Percentiles rank a stretch among this genome's conserved stretches.
Evolutionary conservation across 1,139 yeast genomes (phyloP).

Genomic region (Candida sp.): DNA sequence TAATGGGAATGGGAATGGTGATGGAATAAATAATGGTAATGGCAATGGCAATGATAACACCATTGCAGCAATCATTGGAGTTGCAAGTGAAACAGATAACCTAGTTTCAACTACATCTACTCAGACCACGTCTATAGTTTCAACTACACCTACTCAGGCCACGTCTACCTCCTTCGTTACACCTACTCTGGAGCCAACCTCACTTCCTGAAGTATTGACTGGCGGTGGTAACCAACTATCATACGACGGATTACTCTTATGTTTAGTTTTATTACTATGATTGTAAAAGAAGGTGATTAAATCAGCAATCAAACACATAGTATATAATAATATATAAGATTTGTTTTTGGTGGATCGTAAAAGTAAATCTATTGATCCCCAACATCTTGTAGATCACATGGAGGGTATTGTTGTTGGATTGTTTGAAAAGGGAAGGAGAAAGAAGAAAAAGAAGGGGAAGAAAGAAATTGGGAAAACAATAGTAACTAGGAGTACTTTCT

Average conservation of each 20-base stretch:
- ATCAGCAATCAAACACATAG: background rate
- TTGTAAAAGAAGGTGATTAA: background rate
- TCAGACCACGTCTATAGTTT: too few species aligned
- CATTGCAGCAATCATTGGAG: background rate
- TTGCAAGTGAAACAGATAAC: background rate
- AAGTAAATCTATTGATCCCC: too few species aligned
- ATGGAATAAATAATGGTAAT: background rate
- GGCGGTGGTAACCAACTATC: background rate
- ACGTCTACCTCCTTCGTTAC: background rate
- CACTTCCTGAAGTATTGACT: background rate
- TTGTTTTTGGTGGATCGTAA: too few species aligned
- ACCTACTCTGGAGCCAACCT: background rate
- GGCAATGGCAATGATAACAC: background rate
- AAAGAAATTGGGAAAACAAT: too few species aligned
- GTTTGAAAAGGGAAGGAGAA: too few species aligned
- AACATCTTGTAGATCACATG: too few species aligned
- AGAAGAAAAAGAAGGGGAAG: too few species aligned
- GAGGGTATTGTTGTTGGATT: too few species aligned
- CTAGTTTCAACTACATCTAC: too few species aligned
- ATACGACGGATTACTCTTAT: background rate
- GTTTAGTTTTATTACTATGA: background rate
- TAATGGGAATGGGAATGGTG: background rate
- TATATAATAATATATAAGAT: background rate
- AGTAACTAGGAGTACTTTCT: too few species aligned
- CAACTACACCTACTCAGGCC: background rate